These are phyloP conservation scores for Penicillium canescens DNA, from an alignment of 495 filamentous ascomycete species.

Conservation along the genomic window DNA sequence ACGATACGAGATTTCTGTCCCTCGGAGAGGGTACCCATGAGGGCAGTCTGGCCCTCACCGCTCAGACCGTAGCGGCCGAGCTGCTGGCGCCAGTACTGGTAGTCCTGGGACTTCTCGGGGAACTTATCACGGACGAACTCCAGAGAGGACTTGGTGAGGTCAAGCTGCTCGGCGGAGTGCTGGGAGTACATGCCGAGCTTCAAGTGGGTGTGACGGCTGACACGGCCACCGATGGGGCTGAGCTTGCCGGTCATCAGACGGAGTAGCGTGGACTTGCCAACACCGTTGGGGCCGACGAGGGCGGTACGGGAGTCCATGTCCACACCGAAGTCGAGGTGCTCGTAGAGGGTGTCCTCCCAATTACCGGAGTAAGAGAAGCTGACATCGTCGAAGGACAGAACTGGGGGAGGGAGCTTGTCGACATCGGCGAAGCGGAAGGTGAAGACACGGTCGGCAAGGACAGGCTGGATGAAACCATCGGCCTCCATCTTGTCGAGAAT, in stretches of 20 bases:
- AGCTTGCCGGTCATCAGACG: constrained; percentile 97
- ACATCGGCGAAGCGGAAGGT: constrained; percentile 98
- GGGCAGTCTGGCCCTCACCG: constrained; percentile 90
- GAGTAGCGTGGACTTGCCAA: constrained; percentile 98
- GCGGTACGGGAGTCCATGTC: constrained; percentile 99
- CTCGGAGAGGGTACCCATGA: constrained; percentile 97
- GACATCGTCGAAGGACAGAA: constrained; percentile 94
- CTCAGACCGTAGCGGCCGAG: constrained; percentile 90
- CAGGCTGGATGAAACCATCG: constrained; percentile 94
- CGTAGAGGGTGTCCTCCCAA: constrained; percentile 87
- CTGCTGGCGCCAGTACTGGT: constrained; percentile 99
- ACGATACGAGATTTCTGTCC: constrained; percentile 98
- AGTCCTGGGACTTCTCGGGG: constrained; percentile 83
- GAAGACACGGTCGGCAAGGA: constrained; percentile 84
- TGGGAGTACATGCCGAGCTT: constrained; percentile 98
- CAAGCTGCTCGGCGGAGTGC: constrained; percentile 97
- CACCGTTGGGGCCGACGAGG: constrained; percentile 97
- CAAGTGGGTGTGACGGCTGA: constrained; percentile 92
- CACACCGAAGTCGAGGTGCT: constrained; percentile 94
- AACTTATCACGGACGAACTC: constrained; percentile 99
- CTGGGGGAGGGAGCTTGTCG: constrained; percentile 95
- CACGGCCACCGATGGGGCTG: constrained; percentile 76
- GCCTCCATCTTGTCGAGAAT: constrained; percentile 99
- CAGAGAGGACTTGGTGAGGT: constrained; percentile 94
- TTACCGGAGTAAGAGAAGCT: constrained; percentile 97